phyloP scores from a whole-genome alignment of 108 stramenopile genomes.

The Cyclotella distinguenda region DNA sequence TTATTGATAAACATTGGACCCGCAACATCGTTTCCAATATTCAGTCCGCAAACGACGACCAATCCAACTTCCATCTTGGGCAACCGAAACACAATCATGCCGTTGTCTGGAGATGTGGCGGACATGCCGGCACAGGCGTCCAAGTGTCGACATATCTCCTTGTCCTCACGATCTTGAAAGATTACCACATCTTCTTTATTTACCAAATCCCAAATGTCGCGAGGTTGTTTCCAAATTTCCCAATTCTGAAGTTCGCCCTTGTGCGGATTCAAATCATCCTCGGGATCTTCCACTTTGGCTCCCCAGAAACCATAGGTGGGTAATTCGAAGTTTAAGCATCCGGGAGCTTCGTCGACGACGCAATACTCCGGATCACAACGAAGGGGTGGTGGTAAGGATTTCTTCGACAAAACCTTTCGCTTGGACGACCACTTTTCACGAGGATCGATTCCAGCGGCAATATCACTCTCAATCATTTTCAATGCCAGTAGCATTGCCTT shows the following conservation, averaged over 20 bases:
- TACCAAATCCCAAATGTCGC: constrained; percentile 32
- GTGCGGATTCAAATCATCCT: constrained; percentile 44
- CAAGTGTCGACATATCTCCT: constrained; percentile 42
- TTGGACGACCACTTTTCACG: constrained; percentile 34
- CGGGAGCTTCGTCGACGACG: constrained; percentile 46
- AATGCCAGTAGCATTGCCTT: constrained; percentile 43
- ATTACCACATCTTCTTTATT: constrained; percentile 28
- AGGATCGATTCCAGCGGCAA: constrained; percentile 30
- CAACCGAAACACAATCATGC: constrained; percentile 47
- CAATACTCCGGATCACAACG: constrained; percentile 34
- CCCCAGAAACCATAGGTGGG: constrained; percentile 44
- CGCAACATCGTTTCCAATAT: constrained; percentile 14
- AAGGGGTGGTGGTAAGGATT: constrained; percentile 14
- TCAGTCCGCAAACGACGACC: constrained; percentile 35
- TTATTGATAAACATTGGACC: constrained; percentile 40
- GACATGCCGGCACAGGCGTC: constrained; percentile 52
- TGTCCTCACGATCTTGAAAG: constrained; percentile 45
- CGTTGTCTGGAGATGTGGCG: constrained; percentile 35
- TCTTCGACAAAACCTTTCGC: constrained; percentile 19
- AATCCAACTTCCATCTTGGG: constrained; percentile 53
- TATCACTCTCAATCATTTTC: constrained; percentile 34
- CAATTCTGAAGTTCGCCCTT: constrained; percentile 39
- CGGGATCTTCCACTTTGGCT: constrained; percentile 32
- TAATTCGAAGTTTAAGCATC: constrained; percentile 45
- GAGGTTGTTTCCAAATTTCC: constrained; percentile 32